Conservation (phyloP, 2,329 filamentous ascomycete genomes). For the Sordariomycetes sp. region DNA sequence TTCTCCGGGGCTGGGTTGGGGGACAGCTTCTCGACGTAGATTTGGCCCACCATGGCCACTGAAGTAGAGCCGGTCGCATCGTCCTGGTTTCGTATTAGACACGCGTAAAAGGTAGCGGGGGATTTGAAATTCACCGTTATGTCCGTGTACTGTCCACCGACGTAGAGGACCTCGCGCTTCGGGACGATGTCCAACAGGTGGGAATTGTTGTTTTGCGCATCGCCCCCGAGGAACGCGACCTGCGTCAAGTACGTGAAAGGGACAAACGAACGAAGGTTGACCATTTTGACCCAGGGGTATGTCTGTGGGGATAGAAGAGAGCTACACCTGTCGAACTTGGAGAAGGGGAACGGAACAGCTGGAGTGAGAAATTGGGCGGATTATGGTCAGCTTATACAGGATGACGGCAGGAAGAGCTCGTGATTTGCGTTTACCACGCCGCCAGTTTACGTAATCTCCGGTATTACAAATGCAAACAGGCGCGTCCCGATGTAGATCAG, state of each 20-base stretch:
- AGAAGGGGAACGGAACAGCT: too few species aligned
- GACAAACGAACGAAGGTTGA: background rate
- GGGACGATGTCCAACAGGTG: constrained; percentile 9
- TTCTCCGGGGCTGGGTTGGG: constrained; percentile 17
- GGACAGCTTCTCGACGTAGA: constrained; percentile 40
- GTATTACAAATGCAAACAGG: too few species aligned
- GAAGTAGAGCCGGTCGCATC: constrained; percentile 7
- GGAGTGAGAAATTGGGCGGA: too few species aligned
- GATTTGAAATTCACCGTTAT: constrained; percentile 8
- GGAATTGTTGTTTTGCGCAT: constrained; percentile 8
- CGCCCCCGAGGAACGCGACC: constrained; percentile 6
- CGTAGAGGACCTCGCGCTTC: constrained; percentile 16
- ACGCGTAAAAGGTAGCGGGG: background rate
- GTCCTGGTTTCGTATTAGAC: constrained; percentile 8
- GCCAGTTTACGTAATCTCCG: too few species aligned
- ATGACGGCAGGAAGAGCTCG: too few species aligned
- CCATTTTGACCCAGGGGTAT: background rate
- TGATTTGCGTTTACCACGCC: too few species aligned
- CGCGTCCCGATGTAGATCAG: too few species aligned
- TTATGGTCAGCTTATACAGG: too few species aligned
- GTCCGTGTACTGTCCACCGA: constrained; percentile 15
- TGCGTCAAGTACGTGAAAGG: constrained; percentile 8
- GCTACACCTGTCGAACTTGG: too few species aligned
- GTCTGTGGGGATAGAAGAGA: too few species aligned
- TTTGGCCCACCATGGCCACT: constrained; percentile 21